These are phyloP conservation scores for Rhizopogon roseolus DNA, from an alignment of 768 basidiomycete species.

Conservation along the genomic window DNA sequence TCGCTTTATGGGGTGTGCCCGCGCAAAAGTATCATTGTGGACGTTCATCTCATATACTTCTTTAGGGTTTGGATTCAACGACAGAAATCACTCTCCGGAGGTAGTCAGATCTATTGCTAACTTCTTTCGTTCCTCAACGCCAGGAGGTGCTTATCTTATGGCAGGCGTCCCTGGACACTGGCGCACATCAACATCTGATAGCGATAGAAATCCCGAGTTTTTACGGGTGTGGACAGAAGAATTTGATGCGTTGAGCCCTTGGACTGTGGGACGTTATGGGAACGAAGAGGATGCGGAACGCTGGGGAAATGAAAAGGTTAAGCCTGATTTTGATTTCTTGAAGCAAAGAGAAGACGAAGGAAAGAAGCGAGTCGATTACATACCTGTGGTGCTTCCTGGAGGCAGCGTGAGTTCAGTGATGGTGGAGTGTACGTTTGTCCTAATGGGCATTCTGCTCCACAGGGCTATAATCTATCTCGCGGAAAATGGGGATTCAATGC, in stretches of 20 bases:
- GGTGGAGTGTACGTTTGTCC: neutral
- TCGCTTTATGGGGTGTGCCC: slow-evolving; percentile 64
- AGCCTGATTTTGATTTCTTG: slow-evolving; percentile 58
- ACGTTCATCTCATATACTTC: neutral
- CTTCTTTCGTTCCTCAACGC: slow-evolving; percentile 57
- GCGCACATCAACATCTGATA: slow-evolving; percentile 68
- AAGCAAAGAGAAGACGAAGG: slow-evolving; percentile 40
- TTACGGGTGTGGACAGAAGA: slow-evolving; percentile 68
- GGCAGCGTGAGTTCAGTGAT: slow-evolving; percentile 56
- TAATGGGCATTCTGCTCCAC: slow-evolving; percentile 5
- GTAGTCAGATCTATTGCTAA: slow-evolving; percentile 41
- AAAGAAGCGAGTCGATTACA: slow-evolving; percentile 62
- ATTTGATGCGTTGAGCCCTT: slow-evolving; percentile 78
- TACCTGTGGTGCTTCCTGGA: slow-evolving; percentile 81
- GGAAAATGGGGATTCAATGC: slow-evolving; percentile 72
- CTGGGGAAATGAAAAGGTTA: slow-evolving; percentile 60
- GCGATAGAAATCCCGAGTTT: slow-evolving; percentile 64
- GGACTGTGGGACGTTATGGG: slow-evolving; percentile 73
- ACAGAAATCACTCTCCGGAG: slow-evolving; percentile 55
- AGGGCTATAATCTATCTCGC: slow-evolving; percentile 70
- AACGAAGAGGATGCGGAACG: slow-evolving; percentile 56
- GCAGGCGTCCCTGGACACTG: slow-evolving; percentile 71
- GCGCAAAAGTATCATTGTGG: neutral
- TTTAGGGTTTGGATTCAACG: slow-evolving; percentile 65
- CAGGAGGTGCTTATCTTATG: slow-evolving; percentile 71